Evolutionary conservation across 495 filamentous ascomycete species (phyloP).

Genomic region (Annulohypoxylon stygium): DNA sequence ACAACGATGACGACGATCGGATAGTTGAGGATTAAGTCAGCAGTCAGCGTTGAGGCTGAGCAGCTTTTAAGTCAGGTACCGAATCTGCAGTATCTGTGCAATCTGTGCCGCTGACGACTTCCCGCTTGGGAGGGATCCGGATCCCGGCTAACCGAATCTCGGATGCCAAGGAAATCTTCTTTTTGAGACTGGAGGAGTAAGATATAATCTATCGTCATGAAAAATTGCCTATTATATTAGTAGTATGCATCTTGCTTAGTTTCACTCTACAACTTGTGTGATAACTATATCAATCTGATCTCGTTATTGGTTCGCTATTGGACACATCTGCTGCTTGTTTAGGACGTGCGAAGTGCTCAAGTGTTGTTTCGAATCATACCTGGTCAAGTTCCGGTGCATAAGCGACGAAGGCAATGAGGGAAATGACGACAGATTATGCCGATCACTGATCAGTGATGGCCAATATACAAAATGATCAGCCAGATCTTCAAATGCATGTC

Average conservation of each 20-base stretch:
- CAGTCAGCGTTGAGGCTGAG: slow-evolving; percentile 1
- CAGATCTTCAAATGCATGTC: slow-evolving; percentile 17
- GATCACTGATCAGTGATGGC: slow-evolving; percentile 12
- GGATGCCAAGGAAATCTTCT: slow-evolving; percentile 18
- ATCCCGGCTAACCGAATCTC: slow-evolving; percentile 12
- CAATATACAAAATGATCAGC: slow-evolving; percentile 5
- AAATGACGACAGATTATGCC: slow-evolving; percentile 9
- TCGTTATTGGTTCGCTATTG: neutral
- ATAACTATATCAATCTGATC: neutral
- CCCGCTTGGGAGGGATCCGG: slow-evolving; percentile 10
- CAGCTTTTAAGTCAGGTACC: neutral
- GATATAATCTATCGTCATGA: neutral
- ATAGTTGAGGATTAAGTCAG: slow-evolving; percentile 9
- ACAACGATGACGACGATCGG: neutral
- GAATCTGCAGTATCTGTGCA: neutral
- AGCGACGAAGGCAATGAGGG: neutral
- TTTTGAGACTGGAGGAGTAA: slow-evolving; percentile 5
- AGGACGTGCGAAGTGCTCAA: neutral
- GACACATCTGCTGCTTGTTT: neutral
- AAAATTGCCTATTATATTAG: slow-evolving; percentile 7
- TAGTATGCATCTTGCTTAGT: neutral
- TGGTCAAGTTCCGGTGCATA: neutral
- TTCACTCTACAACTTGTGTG: neutral
- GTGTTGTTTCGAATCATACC: slow-evolving; percentile 1
- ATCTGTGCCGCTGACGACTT: slow-evolving; percentile 1